phyloP scores from a whole-genome alignment of 768 basidiomycete genomes.

The Sutorius australiensis region DNA sequence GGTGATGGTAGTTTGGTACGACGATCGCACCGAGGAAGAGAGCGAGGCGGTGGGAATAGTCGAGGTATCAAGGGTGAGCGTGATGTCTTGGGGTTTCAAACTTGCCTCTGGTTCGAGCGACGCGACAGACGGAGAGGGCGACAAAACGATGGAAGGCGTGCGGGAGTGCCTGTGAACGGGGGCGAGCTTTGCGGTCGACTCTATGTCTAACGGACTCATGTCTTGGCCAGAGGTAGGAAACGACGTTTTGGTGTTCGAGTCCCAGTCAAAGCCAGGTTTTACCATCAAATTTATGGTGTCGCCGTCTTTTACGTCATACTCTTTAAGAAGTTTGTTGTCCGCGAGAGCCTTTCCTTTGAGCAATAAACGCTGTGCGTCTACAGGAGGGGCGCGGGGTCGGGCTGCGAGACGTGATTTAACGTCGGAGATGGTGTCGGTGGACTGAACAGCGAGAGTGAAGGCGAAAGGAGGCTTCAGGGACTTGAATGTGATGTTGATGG shows the following conservation, averaged over 20 bases:
- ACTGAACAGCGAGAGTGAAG: constrained; percentile 67
- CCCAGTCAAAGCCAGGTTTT: constrained; percentile 71
- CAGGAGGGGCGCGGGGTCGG: constrained; percentile 66
- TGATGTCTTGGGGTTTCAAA: constrained; percentile 50
- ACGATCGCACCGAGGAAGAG: constrained; percentile 31
- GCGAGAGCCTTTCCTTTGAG: constrained; percentile 93
- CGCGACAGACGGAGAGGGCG: constrained; percentile 62
- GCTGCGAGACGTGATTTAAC: constrained; percentile 76
- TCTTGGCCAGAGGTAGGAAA: constrained; percentile 23
- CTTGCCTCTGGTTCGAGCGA: constrained; percentile 40
- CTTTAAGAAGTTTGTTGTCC: constrained; percentile 84
- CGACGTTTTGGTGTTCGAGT: constrained; percentile 40
- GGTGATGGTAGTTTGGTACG: constrained; percentile 50
- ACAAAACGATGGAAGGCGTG: constrained; percentile 75
- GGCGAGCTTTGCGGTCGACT: constrained; percentile 26
- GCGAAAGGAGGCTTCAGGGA: constrained; percentile 83
- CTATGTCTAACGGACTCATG: constrained; percentile 16
- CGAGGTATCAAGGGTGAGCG: constrained; percentile 63
- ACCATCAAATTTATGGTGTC: constrained; percentile 84
- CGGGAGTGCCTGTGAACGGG: constrained; percentile 49
- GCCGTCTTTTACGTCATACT: constrained; percentile 80
- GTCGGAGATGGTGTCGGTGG: constrained; percentile 76
- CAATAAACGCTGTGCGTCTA: constrained; percentile 79
- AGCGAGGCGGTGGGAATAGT: constrained; percentile 45
- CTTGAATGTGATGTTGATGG: constrained; percentile 77